These are phyloP conservation scores for Podila clonocystis DNA, from an alignment of 192 early-diverging fungal genomes.

Conservation along the genomic window DNA sequence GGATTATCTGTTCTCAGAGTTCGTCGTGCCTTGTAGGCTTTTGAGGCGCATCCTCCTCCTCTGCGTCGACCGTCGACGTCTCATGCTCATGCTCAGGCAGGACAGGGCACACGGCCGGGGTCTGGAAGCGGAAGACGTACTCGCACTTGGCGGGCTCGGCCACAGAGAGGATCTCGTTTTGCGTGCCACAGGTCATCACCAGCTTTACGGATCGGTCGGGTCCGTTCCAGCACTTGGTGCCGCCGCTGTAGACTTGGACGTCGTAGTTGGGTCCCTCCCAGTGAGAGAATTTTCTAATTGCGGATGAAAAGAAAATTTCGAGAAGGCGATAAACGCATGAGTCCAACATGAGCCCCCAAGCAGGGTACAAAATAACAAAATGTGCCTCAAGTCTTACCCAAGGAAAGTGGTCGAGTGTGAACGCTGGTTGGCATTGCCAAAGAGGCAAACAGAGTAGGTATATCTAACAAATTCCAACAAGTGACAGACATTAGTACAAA, in stretches of 20 bases:
- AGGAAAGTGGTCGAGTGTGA: constrained; percentile 63
- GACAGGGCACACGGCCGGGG: constrained; percentile 83
- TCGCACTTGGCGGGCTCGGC: constrained; percentile 95
- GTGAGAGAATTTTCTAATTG: constrained; percentile 54
- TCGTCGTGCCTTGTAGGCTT: not conserved
- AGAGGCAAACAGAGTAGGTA: constrained; percentile 75
- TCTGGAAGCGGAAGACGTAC: constrained; percentile 77
- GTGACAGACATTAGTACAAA: not conserved
- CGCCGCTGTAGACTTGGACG: constrained; percentile 74
- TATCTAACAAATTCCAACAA: constrained; percentile 72
- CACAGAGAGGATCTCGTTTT: constrained; percentile 74
- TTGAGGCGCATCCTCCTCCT: not conserved
- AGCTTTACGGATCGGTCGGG: constrained; percentile 83
- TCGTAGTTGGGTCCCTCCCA: constrained; percentile 66
- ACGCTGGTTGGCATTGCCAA: constrained; percentile 81
- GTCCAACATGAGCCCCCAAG: too few relatives aligned
- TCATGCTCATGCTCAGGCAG: not conserved
- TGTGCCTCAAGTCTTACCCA: constrained; percentile 59
- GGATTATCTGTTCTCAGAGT: not conserved
- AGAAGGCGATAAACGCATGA: not conserved
- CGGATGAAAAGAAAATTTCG: constrained; percentile 1
- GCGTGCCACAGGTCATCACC: constrained; percentile 68
- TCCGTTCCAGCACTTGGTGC: constrained; percentile 95
- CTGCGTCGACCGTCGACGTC: not conserved
- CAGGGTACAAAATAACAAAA: not conserved